Percentiles rank a stretch among this genome's conserved stretches.
phyloP scores from a whole-genome alignment of 441 rosid genomes.

The Euphorbia schlechtendalii region DNA sequence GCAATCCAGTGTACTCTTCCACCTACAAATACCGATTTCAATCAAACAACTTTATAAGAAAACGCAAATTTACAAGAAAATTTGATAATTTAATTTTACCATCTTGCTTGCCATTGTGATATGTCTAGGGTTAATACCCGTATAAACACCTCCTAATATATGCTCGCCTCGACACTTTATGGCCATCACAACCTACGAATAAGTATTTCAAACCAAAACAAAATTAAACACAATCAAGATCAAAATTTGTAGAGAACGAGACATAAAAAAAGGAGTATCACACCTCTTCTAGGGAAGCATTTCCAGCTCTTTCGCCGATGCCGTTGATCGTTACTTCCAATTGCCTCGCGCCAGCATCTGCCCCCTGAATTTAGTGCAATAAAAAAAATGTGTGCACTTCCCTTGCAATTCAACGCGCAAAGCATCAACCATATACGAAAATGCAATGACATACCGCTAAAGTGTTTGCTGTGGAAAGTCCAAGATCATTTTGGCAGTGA shows the following conservation, averaged over 20 bases:
- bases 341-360: conserved; percentile 83
- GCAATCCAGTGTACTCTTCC: conserved; percentile 84
- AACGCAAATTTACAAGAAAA: conserved; percentile 8
- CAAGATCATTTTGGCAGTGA: conserved; percentile 96
- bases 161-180: conserved; percentile 77
- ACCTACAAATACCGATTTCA: conserved; percentile 44
- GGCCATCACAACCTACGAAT: conserved; percentile 79
- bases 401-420: neutral
- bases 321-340: conserved; percentile 89
- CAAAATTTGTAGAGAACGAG: neutral
- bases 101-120: conserved; percentile 92
- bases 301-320: conserved; percentile 97
- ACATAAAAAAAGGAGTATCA: conserved; percentile 1
- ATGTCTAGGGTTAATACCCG: conserved; percentile 72
- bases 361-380: conserved; percentile 63
- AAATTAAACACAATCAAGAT: neutral
- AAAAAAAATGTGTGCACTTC: conserved; percentile 24
- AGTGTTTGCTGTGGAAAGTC: conserved; percentile 93
- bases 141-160: conserved; percentile 61
- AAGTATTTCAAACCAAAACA: neutral
- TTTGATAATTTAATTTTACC: conserved; percentile 50
- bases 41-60: conserved; percentile 1
- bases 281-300: conserved; percentile 97
- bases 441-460: conserved; percentile 46
- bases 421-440: too few relatives aligned